Base-by-base conservation (phyloP, 805 yeast species). In the Metschnikowia dekortorum region DNA sequence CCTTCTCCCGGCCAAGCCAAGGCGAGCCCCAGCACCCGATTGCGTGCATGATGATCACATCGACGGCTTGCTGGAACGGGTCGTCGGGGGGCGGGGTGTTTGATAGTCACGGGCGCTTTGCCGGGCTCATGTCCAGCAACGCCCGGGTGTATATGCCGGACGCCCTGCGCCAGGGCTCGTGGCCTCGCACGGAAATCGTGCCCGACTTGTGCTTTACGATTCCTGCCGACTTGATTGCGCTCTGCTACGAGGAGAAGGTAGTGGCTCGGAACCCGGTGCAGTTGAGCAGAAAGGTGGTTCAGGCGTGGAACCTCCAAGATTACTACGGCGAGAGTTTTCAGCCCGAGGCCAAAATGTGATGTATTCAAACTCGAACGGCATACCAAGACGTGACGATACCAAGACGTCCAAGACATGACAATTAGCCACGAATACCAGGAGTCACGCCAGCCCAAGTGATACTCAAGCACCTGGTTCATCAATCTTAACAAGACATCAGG, bases 1-100 rank as follows among this genome's bases (percentile, higher is more conserved):
- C 60, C 3, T 47, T 50, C 18, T 22, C 22, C 5, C 0, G 22
- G 22, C 22, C 22, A 22, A 22, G 22, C 22, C 16, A 11, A 8
- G n/a, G 16, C 8, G 14, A 29, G 7, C 46, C 46, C 3, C 38
- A 49, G 28, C 13, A 8, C 6, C 29, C 39, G 18, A 35, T 35
- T 10, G 58, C 50, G 4, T 52, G 59, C 9, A 50, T 75, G 49
- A 56, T 73, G 2, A 57, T 74, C 0, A 61, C 75, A 0, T 71
- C 79, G 0, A 63, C 78, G 0, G 64, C 75, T 8, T 76, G 79
- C 56, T 77, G 81, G 80, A 71, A 75, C 48, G 81, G 81, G 1
- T 75, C 80, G 4, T 72, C 78, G 1, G 81, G 81, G 0, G 81
- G 81, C 0, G 79, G 76, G 0, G 57, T 76, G 2, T 67, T 73